A percentile compares a stretch with the other conserved stretches of the same genome.
phyloP scores from a whole-genome alignment of 768 basidiomycete genomes.

The Phanerodontia chrysosporium region DNA sequence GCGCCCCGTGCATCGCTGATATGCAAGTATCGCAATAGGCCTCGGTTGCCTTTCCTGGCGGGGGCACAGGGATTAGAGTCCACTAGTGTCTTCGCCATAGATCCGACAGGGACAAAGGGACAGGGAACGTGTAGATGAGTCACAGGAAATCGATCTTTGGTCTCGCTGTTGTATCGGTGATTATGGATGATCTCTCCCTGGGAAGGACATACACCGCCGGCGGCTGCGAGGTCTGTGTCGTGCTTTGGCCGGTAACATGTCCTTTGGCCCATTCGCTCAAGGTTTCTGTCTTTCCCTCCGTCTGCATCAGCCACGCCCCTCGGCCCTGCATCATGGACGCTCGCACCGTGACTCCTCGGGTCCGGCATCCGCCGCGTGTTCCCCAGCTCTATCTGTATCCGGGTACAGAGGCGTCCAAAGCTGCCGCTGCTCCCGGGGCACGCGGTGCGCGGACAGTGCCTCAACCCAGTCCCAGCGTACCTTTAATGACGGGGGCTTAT shows the following conservation, averaged over 20 bases:
- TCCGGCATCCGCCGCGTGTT: slow-evolving; percentile 10
- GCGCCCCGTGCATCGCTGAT: slow-evolving; percentile 8
- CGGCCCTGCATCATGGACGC: neutral
- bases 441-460: slow-evolving; percentile 9
- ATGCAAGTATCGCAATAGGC: neutral
- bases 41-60: neutral
- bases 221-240: neutral
- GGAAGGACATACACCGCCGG: neutral
- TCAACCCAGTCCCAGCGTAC: slow-evolving; percentile 6
- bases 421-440: slow-evolving; percentile 8
- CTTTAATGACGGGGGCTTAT: slow-evolving; percentile 4
- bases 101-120: slow-evolving; percentile 2
- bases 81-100: neutral
- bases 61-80: slow-evolving; percentile 12
- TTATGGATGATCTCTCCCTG: slow-evolving; percentile 14
- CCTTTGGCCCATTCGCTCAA: neutral
- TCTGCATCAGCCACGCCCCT: slow-evolving; percentile 8
- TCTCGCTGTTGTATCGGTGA: slow-evolving; percentile 9
- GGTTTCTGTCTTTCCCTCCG: neutral
- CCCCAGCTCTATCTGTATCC: slow-evolving; percentile 6
- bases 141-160: slow-evolving; percentile 14
- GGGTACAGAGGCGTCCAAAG: slow-evolving; percentile 1
- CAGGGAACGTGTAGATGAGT: slow-evolving; percentile 11
- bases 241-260: neutral
- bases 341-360: slow-evolving; percentile 9